Evolutionary conservation across 768 basidiomycete genomes (phyloP).

Genomic region (Termitomyces sp.): DNA sequence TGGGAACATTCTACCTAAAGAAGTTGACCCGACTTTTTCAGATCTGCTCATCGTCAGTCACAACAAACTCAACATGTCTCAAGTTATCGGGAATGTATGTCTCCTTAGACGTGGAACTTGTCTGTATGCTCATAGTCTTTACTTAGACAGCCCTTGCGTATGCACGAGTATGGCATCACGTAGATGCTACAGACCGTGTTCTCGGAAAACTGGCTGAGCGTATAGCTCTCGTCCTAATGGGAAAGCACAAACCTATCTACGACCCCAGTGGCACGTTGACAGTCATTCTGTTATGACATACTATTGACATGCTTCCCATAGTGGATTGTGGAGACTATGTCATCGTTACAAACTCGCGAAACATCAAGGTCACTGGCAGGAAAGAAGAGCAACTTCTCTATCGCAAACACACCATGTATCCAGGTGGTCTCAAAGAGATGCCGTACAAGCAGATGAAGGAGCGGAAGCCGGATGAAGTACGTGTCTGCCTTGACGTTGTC

Average conservation of each 20-base stretch:
- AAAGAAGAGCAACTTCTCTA: conserved; percentile 87
- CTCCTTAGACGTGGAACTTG: neutral
- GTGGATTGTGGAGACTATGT: conserved; percentile 99
- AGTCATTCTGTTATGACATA: neutral
- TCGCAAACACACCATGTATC: conserved; percentile 86
- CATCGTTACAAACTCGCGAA: conserved; percentile 84
- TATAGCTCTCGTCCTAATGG: conserved; percentile 95
- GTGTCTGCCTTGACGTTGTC: conserved; percentile 18
- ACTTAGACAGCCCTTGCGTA: conserved; percentile 91
- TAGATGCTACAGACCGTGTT: conserved; percentile 85
- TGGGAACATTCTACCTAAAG: conserved; percentile 7
- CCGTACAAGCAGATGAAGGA: conserved; percentile 81
- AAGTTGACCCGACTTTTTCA: neutral
- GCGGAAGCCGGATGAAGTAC: conserved; percentile 84
- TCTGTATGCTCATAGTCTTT: neutral
- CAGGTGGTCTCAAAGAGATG: conserved; percentile 90
- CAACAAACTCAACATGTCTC: conserved; percentile 51
- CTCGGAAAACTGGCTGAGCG: conserved; percentile 92
- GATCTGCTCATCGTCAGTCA: neutral
- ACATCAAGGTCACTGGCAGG: conserved; percentile 82
- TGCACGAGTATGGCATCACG: conserved; percentile 94
- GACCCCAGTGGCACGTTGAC: conserved; percentile 73
- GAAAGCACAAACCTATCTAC: conserved; percentile 97
- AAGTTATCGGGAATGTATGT: conserved; percentile 75
- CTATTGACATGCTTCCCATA: conserved; percentile 20